Evolutionary conservation across 805 yeast genomes (phyloP).

Genomic region (Clavispora asparagi): DNA sequence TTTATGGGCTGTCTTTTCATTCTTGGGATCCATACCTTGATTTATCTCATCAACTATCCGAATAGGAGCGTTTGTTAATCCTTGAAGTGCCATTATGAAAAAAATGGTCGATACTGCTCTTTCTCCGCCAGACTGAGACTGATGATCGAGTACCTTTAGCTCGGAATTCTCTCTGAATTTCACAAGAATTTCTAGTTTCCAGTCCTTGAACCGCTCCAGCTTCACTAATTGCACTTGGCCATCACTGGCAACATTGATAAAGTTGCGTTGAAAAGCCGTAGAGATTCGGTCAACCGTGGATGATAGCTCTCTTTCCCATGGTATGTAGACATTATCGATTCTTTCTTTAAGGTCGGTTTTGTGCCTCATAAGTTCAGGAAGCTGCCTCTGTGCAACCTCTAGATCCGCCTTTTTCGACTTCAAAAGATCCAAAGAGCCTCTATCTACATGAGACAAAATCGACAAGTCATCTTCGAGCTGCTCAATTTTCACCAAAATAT

Average conservation of each 20-base stretch:
- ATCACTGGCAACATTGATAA: slow-evolving; percentile 73
- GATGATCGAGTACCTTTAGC: slow-evolving; percentile 71
- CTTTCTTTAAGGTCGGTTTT: slow-evolving; percentile 24
- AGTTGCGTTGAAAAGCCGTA: slow-evolving; percentile 57
- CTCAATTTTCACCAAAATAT: slow-evolving; percentile 36
- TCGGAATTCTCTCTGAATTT: slow-evolving; percentile 76
- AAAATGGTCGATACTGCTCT: slow-evolving; percentile 92
- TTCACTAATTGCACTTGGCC: slow-evolving; percentile 70
- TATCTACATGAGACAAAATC: slow-evolving; percentile 33
- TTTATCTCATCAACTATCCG: slow-evolving; percentile 96
- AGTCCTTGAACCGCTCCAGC: slow-evolving; percentile 54
- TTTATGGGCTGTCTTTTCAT: slow-evolving; percentile 81
- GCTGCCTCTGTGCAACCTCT: slow-evolving; percentile 24
- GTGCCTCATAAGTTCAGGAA: slow-evolving; percentile 33
- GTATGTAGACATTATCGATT: slow-evolving; percentile 33
- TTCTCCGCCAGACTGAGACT: slow-evolving; percentile 96
- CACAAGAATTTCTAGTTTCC: slow-evolving; percentile 82
- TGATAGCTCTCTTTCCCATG: slow-evolving; percentile 63
- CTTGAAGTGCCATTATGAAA: slow-evolving; percentile 86
- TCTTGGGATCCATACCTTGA: slow-evolving; percentile 96
- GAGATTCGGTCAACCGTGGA: slow-evolving; percentile 54
- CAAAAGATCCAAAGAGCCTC: slow-evolving; percentile 36
- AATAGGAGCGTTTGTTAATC: slow-evolving; percentile 82
- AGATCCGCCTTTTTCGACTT: slow-evolving; percentile 31
- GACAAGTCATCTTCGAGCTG: slow-evolving; percentile 44